Conservation (phyloP, 768 basidiomycete species). For the Pulveroboletus sp. region DNA sequence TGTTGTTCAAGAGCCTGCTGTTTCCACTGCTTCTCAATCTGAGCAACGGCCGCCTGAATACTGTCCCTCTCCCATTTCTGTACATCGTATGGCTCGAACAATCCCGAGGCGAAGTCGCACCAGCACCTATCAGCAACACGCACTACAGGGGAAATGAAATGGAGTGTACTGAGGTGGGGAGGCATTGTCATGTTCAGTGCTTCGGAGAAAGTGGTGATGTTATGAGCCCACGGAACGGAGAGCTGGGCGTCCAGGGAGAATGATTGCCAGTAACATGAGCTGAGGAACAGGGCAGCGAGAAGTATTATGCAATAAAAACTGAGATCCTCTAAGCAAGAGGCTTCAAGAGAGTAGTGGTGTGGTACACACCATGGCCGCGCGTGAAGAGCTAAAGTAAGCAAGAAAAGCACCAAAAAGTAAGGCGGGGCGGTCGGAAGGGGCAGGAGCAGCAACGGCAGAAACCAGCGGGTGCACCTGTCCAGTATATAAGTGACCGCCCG, state of each 20-base stretch:
- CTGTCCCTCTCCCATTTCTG: conserved; percentile 71
- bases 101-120: conserved; percentile 68
- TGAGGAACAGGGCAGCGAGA: conserved; percentile 76
- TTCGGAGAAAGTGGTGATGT: conserved; percentile 69
- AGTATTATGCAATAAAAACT: conserved; percentile 88
- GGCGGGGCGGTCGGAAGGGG: conserved; percentile 79
- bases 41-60: conserved; percentile 43
- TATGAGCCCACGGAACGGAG: conserved; percentile 60
- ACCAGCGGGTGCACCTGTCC: conserved; percentile 82
- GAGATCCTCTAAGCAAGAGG: conserved; percentile 5
- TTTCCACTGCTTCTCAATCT: conserved; percentile 33
- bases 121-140: conserved; percentile 77
- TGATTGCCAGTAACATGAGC: conserved; percentile 89
- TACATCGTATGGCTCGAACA: conserved; percentile 77
- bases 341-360: background rate
- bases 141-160: conserved; percentile 51
- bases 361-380: conserved; percentile 75
- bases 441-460: conserved; percentile 68
- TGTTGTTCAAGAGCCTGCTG: conserved; percentile 24
- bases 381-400: conserved; percentile 73
- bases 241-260: conserved; percentile 62
- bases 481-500: background rate
- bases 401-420: conserved; percentile 72
- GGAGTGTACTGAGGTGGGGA: conserved; percentile 34
- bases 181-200: conserved; percentile 52